Base-by-base conservation (phyloP, 306 rosid species). In the Prunus mira region DNA sequence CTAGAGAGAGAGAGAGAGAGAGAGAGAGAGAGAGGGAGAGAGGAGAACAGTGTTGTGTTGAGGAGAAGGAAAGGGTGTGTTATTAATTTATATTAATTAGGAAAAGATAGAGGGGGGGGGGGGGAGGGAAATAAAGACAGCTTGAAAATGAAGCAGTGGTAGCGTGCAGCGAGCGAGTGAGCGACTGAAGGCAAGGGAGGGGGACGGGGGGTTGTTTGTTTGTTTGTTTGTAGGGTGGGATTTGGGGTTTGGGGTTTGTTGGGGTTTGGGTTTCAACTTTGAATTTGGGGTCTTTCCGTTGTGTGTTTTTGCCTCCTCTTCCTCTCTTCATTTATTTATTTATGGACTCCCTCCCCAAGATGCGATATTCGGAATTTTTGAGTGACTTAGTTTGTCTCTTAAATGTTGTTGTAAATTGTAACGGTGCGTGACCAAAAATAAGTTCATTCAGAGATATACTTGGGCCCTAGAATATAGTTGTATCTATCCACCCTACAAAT, bases 111-210 rank as follows among this genome's bases (percentile, higher is more conserved):
- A 76, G 82, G 43, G 67, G 67, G 79, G 82, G 43, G 67, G 67
- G 79, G 63, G 73, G 73, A 76, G 69, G 87, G 85, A 83, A 82
- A 61, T 49, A 77, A 76, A 82, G 91, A 89, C 90, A 84, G 99
- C 99, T 91, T 95, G 86, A 92, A 88, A 88, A 87, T 72, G 90
- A 95, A 95, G 99, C 99, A 82, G 97, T 84, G 9, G 45, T 14
- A 28, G 46, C 65, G 52, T 57, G 5, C n/a, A 52, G 43, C 18
- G 22, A 15, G 20, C 6, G 12, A 19, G 3, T 1, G 25, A 34
- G 67, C n/a, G 6, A 47, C 43, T 38, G 43, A 38, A 38, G n/a
- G 9, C 27, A 25, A 51, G 51, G 34, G 30, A 56, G 0, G 76
- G 7, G 5, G 20, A 55, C 41, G 76, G 9, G 55, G 34, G 13